phyloP scores from a whole-genome alignment of 2,329 filamentous ascomycete species.

The Hyphodiscus sp. region DNA sequence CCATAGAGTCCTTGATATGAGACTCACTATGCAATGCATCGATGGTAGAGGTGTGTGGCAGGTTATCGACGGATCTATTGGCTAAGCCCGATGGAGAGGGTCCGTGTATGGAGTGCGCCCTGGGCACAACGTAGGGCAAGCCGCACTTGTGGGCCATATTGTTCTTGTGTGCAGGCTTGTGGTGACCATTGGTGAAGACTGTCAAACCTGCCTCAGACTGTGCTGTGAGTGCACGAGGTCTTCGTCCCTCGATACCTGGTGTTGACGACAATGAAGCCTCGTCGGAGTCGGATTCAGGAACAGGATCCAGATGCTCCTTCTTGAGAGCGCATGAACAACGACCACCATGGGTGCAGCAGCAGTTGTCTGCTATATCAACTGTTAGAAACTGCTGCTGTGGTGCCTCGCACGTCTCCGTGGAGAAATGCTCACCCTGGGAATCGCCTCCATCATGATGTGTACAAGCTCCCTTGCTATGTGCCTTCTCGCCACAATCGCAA shows the following conservation, averaged over 20 bases:
- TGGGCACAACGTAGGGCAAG: slow-evolving; percentile 51
- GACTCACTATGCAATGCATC: slow-evolving; percentile 33
- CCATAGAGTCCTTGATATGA: slow-evolving; percentile 32
- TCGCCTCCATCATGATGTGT: slow-evolving; percentile 41
- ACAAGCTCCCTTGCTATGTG: slow-evolving; percentile 52
- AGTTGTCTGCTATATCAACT: slow-evolving; percentile 46
- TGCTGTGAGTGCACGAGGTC: slow-evolving; percentile 54
- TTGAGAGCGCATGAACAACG: slow-evolving; percentile 60
- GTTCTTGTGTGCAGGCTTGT: slow-evolving; percentile 55
- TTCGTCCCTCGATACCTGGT: slow-evolving; percentile 34
- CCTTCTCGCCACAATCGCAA: slow-evolving; percentile 92
- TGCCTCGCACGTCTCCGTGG: slow-evolving; percentile 14
- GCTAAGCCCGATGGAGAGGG: slow-evolving; percentile 43
- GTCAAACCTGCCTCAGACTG: slow-evolving; percentile 52
- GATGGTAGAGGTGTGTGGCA: slow-evolving; percentile 35
- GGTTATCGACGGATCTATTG: slow-evolving; percentile 40
- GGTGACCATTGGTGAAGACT: slow-evolving; percentile 58
- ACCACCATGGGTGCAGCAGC: slow-evolving; percentile 64
- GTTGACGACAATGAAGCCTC: slow-evolving; percentile 38
- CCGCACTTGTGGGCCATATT: slow-evolving; percentile 55
- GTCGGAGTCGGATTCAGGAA: slow-evolving; percentile 58
- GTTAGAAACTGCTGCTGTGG: slow-evolving; percentile 29
- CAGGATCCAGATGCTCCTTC: slow-evolving; percentile 57
- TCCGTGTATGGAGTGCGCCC: slow-evolving; percentile 49
- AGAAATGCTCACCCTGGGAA: slow-evolving; percentile 32